These are phyloP conservation scores for Penicillium sp. DNA, from an alignment of 2,329 filamentous ascomycete species.

Conservation along the genomic window DNA sequence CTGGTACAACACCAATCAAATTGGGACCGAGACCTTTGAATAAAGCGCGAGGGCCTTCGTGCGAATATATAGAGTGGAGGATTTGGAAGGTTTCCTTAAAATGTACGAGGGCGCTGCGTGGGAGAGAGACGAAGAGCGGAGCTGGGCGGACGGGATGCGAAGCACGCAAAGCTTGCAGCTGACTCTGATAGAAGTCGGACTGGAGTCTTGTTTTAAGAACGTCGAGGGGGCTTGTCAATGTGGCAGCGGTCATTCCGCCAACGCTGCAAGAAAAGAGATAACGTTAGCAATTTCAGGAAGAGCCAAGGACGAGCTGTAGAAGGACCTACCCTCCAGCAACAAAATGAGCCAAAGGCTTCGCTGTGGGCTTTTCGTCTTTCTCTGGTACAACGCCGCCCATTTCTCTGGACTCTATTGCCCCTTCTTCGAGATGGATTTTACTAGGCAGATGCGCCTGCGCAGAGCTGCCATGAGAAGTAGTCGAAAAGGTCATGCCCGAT, in stretches of 20 bases:
- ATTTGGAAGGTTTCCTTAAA: constrained; percentile 84
- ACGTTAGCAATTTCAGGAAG: not conserved
- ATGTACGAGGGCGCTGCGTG: constrained; percentile 67
- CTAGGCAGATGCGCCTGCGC: constrained; percentile 24
- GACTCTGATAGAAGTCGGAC: constrained; percentile 88
- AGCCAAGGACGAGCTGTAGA: not conserved
- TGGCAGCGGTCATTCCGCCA: constrained; percentile 85
- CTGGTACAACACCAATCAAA: constrained; percentile 82
- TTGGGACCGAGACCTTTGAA: constrained; percentile 94
- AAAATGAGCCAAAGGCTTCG: constrained; percentile 86
- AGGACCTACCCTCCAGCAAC: constrained; percentile 76
- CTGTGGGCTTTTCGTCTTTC: constrained; percentile 37
- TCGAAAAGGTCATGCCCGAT: constrained; percentile 22
- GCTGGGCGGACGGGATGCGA: constrained; percentile 53
- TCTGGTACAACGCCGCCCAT: constrained; percentile 34
- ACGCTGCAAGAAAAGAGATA: constrained; percentile 49
- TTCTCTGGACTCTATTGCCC: constrained; percentile 32
- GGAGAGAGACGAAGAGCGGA: constrained; percentile 55
- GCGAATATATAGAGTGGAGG: constrained; percentile 70
- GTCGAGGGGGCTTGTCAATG: constrained; percentile 90
- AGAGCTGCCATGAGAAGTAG: constrained; percentile 21
- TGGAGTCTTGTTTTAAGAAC: constrained; percentile 91
- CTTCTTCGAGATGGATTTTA: constrained; percentile 15
- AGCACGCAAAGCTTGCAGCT: constrained; percentile 64
- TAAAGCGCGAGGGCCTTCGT: constrained; percentile 79